These are phyloP conservation scores for Colletotrichum gloeosporioides DNA, from an alignment of 2,329 filamentous ascomycete species.

Conservation along the genomic window DNA sequence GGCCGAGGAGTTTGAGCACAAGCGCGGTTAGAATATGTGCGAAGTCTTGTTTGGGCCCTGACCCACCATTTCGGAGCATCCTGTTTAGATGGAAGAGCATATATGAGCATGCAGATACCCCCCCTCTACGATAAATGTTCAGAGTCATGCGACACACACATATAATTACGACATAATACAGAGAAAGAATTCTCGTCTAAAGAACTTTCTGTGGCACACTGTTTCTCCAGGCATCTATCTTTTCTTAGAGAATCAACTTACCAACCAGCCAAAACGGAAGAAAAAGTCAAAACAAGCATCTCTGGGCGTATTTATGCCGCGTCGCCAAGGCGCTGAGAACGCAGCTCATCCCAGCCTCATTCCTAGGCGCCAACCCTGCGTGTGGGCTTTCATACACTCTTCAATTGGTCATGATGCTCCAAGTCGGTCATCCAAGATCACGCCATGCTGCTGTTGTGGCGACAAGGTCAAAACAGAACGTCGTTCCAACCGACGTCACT, in stretches of 20 bases:
- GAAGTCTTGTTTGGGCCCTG: neutral
- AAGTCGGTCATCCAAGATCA: neutral
- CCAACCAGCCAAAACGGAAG: neutral
- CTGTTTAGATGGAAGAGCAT: neutral
- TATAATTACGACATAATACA: neutral
- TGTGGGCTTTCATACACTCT: neutral
- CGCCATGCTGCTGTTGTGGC: neutral
- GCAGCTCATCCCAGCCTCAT: neutral
- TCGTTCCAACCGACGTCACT: neutral
- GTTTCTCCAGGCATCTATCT: neutral
- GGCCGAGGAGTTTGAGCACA: conserved; percentile 18
- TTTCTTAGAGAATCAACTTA: neutral
- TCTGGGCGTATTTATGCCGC: neutral
- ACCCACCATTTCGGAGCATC: neutral
- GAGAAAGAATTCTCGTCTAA: neutral
- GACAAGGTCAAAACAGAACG: neutral
- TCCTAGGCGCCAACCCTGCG: neutral
- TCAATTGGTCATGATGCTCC: neutral
- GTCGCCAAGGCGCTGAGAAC: neutral
- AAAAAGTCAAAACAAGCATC: neutral
- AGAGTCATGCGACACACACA: neutral
- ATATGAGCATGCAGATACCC: conserved; percentile 16
- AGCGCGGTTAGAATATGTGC: conserved; percentile 3
- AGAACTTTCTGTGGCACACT: neutral
- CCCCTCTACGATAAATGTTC: neutral